Percentiles rank a stretch among this genome's conserved stretches.
Evolutionary conservation across 139 green algal genomes (phyloP).

Genomic region (Ostreobium quekettii): DNA sequence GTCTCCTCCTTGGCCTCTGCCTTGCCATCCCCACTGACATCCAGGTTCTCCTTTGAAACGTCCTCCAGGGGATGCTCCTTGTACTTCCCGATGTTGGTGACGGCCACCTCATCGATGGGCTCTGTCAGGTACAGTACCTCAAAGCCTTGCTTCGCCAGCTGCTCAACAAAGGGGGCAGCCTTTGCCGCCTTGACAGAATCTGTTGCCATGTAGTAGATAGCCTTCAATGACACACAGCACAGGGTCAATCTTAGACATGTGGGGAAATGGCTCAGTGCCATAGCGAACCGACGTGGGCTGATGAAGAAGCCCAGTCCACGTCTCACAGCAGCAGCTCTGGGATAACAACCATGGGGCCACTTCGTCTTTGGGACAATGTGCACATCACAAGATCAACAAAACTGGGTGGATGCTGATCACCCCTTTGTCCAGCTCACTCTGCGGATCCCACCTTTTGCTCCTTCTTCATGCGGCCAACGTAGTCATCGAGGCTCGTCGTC

Average conservation of each 20-base stretch:
- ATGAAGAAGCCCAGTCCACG: too few species aligned
- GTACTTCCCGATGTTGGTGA: conserved; percentile 73
- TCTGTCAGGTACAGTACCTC: conserved; percentile 95
- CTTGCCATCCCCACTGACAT: conserved; percentile 49
- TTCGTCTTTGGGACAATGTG: too few species aligned
- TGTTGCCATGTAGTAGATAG: conserved; percentile 91
- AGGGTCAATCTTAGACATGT: too few species aligned
- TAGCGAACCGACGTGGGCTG: too few species aligned
- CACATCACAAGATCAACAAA: too few species aligned
- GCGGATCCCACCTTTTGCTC: too few species aligned
- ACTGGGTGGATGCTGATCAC: too few species aligned
- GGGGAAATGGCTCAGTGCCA: too few species aligned
- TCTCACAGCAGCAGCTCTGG: too few species aligned
- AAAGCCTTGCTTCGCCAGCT: conserved; percentile 62
- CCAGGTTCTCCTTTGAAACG: conserved; percentile 88
- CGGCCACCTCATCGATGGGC: conserved; percentile 87
- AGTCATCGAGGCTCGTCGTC: conserved; percentile 75
- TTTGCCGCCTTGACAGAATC: conserved; percentile 44
- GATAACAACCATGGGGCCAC: too few species aligned
- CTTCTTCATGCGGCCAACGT: conserved; percentile 90
- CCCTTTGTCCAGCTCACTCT: too few species aligned
- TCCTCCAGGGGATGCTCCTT: conserved; percentile 80
- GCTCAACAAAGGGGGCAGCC: conserved; percentile 78
- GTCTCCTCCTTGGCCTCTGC: conserved; percentile 38
- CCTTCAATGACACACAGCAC: conserved; percentile 44